Percentiles rank a stretch among this genome's conserved stretches.
Conservation (phyloP, 2,329 filamentous ascomycete species). For the Acephala macrosclerotiorum region DNA sequence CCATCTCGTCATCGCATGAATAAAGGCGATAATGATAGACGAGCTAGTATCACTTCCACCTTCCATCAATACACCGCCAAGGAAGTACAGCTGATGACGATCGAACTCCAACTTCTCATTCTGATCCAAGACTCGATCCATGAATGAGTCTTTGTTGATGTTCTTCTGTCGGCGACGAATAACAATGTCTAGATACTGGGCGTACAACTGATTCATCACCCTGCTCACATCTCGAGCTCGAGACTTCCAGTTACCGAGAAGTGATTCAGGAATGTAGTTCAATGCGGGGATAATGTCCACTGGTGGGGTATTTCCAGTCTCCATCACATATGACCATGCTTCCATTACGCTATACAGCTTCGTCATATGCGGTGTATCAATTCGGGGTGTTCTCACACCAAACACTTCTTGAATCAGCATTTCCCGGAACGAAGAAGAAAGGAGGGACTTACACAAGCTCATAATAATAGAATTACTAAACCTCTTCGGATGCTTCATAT, state of each 20-base stretch:
- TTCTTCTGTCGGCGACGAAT: conserved; percentile 42
- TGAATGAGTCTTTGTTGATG: conserved; percentile 43
- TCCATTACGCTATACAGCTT: conserved; percentile 52
- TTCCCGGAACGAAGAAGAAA: neutral
- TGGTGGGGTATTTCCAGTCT: conserved; percentile 56
- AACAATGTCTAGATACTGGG: conserved; percentile 43
- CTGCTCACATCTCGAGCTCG: conserved; percentile 47
- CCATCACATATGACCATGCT: conserved; percentile 52
- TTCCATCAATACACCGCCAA: conserved; percentile 31
- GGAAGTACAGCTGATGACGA: conserved; percentile 48
- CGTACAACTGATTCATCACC: conserved; percentile 52
- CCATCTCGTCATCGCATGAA: conserved; percentile 44
- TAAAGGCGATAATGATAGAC: conserved; percentile 45
- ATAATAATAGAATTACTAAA: conserved; percentile 58
- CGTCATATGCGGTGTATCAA: conserved; percentile 47
- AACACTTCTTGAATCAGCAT: conserved; percentile 39
- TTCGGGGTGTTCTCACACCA: conserved; percentile 45
- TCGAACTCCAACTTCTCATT: conserved; percentile 42
- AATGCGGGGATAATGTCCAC: conserved; percentile 56
- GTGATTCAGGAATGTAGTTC: conserved; percentile 49
- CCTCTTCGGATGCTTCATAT: conserved; percentile 51
- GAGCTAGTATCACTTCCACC: conserved; percentile 48
- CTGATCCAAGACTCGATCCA: conserved; percentile 52
- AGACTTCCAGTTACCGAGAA: conserved; percentile 50
- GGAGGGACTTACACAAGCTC: conserved; percentile 43